Percentiles rank a stretch among this genome's conserved stretches.
Evolutionary conservation across 2,329 filamentous ascomycete genomes (phyloP).

Genomic region (Trichoderma semiorbis): DNA sequence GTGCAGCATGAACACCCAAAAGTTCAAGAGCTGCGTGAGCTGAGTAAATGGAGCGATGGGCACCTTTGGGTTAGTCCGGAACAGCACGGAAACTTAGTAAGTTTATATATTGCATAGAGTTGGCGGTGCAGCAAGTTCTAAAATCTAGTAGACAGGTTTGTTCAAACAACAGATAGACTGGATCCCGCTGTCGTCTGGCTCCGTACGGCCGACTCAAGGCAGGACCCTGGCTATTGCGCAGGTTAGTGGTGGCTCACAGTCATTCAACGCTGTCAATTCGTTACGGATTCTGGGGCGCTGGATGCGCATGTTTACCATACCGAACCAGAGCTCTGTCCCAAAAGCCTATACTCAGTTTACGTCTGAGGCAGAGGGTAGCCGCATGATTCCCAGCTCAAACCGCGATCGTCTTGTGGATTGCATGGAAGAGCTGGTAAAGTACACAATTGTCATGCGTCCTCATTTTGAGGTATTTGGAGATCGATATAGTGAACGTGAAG

Average conservation of each 20-base stretch:
- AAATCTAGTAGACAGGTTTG: neutral
- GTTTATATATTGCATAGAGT: neutral
- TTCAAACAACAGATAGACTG: neutral
- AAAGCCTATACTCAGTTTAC: slow-evolving; percentile 60
- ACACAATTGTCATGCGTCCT: neutral
- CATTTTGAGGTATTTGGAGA: neutral
- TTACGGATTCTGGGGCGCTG: neutral
- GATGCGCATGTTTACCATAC: neutral
- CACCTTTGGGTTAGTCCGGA: neutral
- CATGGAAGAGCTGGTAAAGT: slow-evolving; percentile 60
- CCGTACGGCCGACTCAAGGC: neutral
- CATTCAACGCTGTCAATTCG: neutral
- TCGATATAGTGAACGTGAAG: neutral
- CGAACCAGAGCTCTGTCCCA: slow-evolving; percentile 62
- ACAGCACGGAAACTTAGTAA: neutral
- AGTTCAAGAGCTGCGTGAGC: neutral
- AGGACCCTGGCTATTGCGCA: neutral
- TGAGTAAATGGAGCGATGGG: neutral
- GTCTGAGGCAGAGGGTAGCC: slow-evolving; percentile 46
- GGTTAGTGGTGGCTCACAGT: neutral
- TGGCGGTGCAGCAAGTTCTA: neutral
- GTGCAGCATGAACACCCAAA: neutral
- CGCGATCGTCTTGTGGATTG: slow-evolving; percentile 60
- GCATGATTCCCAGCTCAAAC: slow-evolving; percentile 54
- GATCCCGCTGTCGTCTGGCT: neutral